Evolutionary conservation across 225 moss, liverwort and hornwort genomes (phyloP), one percentile per base, ranked within the genome.

Genomic region (Antitrichia curtipendula): DNA sequence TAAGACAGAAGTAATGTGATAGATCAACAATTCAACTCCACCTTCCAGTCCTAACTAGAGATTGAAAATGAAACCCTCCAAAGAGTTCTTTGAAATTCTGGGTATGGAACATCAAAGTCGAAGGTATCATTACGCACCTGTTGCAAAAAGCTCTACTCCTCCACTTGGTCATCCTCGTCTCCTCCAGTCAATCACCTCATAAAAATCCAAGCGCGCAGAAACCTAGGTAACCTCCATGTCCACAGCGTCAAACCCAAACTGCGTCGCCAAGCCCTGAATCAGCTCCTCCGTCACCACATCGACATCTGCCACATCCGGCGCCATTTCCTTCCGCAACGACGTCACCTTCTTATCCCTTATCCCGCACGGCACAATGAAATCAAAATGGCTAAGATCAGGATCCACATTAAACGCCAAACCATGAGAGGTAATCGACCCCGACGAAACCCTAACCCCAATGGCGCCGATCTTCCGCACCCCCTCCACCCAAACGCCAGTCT

Each of bases 311-410:
- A 92, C 86, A 60, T 18, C 84, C 15, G 93, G 75, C 71, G 70
- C 85, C 49, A 90, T 77, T 90, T 96, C 98, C 78, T 90, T 95
- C 77, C 69, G 87, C 89, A 98, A 80, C 19, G 98, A 96, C 18
- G 98, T 98, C 54, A 98, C 98, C 91, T 95, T 95, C 94, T 97
- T 98, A 75, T 97, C 97, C 32, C 89, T 81, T 56, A 97, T 95
- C 20, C 98, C 97, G 60, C 98, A 98, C 19, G 98, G 98, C 58
- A 98, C 94, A 79, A 98, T 96, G 86, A 92, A 95, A 54, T 91
- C 86, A 56, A 95, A 97, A 32, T 93, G 92, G 23, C 86, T 54
- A 88, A 98, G 83, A 85, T 95, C 89, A 9, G 97, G 98, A 69
- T 93, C 90, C 22, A 94, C 95, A 85, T 98, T 98, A 93, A 96